Evolutionary conservation across 106 monocot genomes (phyloP), one percentile per base, ranked within the genome.

Genomic region (Phalaenopsis aphrodite): DNA sequence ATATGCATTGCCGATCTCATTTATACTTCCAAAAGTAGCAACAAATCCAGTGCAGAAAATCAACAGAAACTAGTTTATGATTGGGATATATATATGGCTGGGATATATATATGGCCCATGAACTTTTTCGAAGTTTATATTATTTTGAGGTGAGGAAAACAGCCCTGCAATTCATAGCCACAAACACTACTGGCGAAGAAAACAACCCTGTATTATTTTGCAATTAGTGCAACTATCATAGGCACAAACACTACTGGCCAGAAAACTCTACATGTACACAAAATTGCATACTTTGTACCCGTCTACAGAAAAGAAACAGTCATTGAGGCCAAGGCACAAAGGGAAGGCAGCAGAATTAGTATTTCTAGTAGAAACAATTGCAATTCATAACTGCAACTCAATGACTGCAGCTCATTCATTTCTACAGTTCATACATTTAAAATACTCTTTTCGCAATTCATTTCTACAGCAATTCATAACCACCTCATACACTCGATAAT

Each of bases 91-190:
- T 77, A 94, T 99, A 78, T 99, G n/a, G n/a, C n/a, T 47, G 98
- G 98, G 61, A 99, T 99, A 84, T 99, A 99, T 77, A 94, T 99
- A 78, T 99, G 98, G 61, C 98, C 98, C 90, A 94, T 93, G 82
- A 99, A 99, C 80, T 89, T 99, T 66, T 90, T 78, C 75, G 98
- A 99, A 15, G 98, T 99, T 77, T 99, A 94, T 45, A 99, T 86
- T 36, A 94, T 94, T 79, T 99, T 99, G n/a, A 99, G 88, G 43
- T 94, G 89, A 77, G 94, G 98, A 79, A 99, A 99, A 39, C 98
- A 99, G 64, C 94, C 94, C 58, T 30, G 30, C 30, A 30, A 30
- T 30, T 30, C 30, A 30, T 0, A 30, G 30, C 30, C 30, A 30
- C 30, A 30, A 30, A 30, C 30, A 30, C 30, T 30, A 30, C 30